Percentiles rank a stretch among this genome's conserved stretches.
Evolutionary conservation across 371 early-diverging fungal genomes (phyloP).

Genomic region (Capillidium heterosporum): DNA sequence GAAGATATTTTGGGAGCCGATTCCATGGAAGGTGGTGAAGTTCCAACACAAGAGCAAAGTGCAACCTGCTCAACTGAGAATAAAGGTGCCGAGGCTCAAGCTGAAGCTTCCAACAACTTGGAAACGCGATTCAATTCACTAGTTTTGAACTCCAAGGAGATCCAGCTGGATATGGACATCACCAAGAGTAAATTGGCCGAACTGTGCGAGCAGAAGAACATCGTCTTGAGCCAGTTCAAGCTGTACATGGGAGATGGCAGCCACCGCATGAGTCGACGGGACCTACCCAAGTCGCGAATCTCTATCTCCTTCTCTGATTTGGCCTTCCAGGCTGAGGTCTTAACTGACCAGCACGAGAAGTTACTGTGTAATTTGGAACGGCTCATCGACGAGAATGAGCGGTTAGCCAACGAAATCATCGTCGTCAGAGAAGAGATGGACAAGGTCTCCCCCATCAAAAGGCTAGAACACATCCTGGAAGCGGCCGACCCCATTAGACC

Average conservation of each 20-base stretch:
- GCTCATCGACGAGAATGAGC: neutral
- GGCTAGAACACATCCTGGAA: neutral
- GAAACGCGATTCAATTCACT: neutral
- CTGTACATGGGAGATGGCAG: too few species aligned
- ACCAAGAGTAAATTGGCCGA: neutral
- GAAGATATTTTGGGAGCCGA: neutral
- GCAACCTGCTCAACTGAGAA: too few species aligned
- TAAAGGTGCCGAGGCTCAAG: neutral
- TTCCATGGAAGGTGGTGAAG: neutral
- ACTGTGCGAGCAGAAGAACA: slow-evolving; percentile 3
- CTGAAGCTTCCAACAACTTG: neutral
- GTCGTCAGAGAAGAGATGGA: neutral
- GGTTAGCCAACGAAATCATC: neutral
- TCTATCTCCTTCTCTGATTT: neutral
- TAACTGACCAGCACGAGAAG: neutral
- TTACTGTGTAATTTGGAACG: neutral
- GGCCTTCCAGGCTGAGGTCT: neutral
- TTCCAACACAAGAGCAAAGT: too few species aligned
- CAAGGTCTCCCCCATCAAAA: neutral
- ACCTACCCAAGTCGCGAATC: neutral
- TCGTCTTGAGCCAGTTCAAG: neutral
- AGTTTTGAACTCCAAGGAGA: neutral
- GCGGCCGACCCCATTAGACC: neutral
- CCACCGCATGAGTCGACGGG: too few species aligned
- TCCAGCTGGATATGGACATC: neutral